Evolutionary conservation across 345 rosid genomes (phyloP).

Genomic region (Toxicodendron radicans): DNA sequence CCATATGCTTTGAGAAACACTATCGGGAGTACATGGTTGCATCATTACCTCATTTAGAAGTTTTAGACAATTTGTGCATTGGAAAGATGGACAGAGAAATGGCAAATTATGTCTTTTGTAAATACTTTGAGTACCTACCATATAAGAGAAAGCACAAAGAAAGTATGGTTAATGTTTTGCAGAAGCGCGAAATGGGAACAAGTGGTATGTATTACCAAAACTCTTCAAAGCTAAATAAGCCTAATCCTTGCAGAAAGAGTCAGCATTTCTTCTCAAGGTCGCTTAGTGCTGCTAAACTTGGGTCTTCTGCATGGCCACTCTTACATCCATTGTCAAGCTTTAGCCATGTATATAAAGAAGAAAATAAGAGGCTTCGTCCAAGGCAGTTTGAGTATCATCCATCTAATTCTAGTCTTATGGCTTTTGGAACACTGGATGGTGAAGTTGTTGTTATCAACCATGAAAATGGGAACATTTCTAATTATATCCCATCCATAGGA

Average conservation of each 20-base stretch:
- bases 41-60: conserved; percentile 46
- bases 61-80: conserved; percentile 46
- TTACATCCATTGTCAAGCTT: conserved; percentile 37
- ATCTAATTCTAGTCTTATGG: conserved; percentile 46
- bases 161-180: conserved; percentile 39
- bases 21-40: conserved; percentile 49
- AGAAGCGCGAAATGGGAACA: conserved; percentile 45
- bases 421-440: conserved; percentile 57
- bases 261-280: conserved; percentile 41
- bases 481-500: conserved; percentile 41
- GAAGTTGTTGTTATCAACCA: conserved; percentile 50
- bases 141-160: conserved; percentile 39
- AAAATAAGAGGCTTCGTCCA: conserved; percentile 41
- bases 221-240: conserved; percentile 33
- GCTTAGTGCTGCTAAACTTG: conserved; percentile 50
- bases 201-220: conserved; percentile 25
- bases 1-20: conserved; percentile 57
- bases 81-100: conserved; percentile 34
- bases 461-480: conserved; percentile 45
- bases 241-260: conserved; percentile 25
- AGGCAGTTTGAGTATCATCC: conserved; percentile 70
- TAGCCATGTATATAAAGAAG: conserved; percentile 32
- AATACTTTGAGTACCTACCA: conserved; percentile 46
- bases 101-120: conserved; percentile 36
- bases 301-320: conserved; percentile 47